These are phyloP conservation scores for Silybum marianum DNA, from an alignment of 129 eudicot species.

Conservation along the genomic window DNA sequence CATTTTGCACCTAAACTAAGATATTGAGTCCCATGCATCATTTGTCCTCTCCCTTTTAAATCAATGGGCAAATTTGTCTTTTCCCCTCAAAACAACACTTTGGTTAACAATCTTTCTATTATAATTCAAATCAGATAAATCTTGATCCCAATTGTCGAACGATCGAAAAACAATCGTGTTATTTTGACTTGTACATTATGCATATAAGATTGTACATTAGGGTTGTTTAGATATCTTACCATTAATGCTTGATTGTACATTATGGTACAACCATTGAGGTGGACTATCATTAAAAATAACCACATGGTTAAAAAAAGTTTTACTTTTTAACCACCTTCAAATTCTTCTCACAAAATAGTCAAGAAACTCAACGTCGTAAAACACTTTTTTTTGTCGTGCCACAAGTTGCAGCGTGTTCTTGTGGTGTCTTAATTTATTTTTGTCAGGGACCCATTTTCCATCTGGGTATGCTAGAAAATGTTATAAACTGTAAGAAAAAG, in stretches of 20 bases:
- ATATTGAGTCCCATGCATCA: conserved; percentile 29
- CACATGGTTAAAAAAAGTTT: no score
- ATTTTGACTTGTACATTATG: background rate
- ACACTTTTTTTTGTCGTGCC: background rate
- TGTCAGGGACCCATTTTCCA: background rate
- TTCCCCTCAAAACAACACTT: conserved; percentile 7
- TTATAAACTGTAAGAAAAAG: background rate
- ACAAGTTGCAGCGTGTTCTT: background rate
- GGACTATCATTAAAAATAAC: no score
- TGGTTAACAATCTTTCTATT: background rate
- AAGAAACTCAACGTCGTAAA: background rate
- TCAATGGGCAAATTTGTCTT: conserved; percentile 26
- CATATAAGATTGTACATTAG: background rate
- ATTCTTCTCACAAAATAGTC: no score
- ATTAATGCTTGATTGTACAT: background rate
- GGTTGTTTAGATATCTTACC: background rate
- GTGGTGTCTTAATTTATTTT: no score
- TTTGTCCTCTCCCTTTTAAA: conserved; percentile 15
- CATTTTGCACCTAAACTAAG: conserved; percentile 32
- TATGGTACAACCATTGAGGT: background rate
- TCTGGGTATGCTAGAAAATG: background rate
- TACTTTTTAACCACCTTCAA: background rate
- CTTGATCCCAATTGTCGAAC: background rate
- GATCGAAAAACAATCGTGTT: background rate
- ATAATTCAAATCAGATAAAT: background rate